Evolutionary conservation across 2,329 filamentous ascomycete genomes (phyloP).

Genomic region (Coniochaeta hoffmannii): DNA sequence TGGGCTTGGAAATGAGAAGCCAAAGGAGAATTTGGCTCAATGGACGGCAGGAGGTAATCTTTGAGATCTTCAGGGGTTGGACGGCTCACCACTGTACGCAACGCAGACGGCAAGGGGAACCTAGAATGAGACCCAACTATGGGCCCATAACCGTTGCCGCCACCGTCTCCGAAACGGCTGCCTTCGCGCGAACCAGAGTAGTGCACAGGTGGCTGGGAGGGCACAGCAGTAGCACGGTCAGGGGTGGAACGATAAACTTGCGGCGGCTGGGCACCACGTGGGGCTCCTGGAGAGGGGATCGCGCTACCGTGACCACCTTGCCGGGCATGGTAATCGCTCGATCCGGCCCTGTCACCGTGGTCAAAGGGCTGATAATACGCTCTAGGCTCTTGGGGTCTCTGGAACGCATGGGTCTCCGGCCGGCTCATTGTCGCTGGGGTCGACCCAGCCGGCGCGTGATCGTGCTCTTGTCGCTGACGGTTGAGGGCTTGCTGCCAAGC

Average conservation of each 20-base stretch:
- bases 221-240: neutral
- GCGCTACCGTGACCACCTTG: neutral
- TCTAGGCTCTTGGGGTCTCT: neutral
- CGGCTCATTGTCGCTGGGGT: neutral
- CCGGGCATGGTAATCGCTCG: neutral
- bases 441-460: neutral
- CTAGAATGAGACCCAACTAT: constrained; percentile 12
- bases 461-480: constrained; percentile 17
- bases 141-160: constrained; percentile 8
- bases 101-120: constrained; percentile 7
- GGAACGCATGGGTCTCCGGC: neutral
- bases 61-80: constrained; percentile 21
- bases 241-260: neutral
- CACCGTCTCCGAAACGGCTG: neutral
- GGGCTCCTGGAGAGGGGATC: neutral
- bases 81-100: constrained; percentile 12
- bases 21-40: constrained; percentile 34
- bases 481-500: constrained; percentile 24
- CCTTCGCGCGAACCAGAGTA: neutral
- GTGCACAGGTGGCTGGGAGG: neutral
- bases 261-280: neutral
- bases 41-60: constrained; percentile 38
- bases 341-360: neutral
- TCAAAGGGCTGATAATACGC: neutral
- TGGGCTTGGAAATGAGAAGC: constrained; percentile 6